A percentile compares a stretch with the other conserved stretches of the same genome.
Conservation (phyloP, 1,284 basidiomycete genomes). For the Apiotrichum laibachii region DNA sequence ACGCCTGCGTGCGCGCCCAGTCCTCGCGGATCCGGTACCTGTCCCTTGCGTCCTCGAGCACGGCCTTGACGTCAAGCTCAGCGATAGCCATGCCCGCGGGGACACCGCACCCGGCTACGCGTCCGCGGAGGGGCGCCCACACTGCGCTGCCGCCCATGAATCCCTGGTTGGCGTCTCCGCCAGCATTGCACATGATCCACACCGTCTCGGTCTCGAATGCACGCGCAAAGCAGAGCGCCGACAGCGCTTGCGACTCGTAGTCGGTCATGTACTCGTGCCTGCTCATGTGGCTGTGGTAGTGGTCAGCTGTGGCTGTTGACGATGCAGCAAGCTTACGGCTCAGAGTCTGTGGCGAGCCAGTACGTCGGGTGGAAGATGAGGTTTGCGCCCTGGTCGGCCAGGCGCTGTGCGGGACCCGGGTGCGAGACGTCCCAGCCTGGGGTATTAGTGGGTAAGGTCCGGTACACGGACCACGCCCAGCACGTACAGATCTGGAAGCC, state of each 20-base stretch:
- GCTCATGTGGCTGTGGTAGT: not conserved
- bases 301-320: not conserved
- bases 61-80: constrained; percentile 28
- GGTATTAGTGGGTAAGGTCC: too few species aligned
- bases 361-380: constrained; percentile 50
- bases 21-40: constrained; percentile 42
- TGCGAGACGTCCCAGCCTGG: constrained; percentile 51
- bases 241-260: constrained; percentile 39
- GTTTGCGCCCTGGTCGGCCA: constrained; percentile 43
- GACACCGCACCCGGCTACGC: constrained; percentile 19
- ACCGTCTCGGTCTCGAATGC: constrained; percentile 47
- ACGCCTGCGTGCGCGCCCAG: not conserved
- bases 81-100: constrained; percentile 10
- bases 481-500: constrained; percentile 47
- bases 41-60: constrained; percentile 34
- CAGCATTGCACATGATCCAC: constrained; percentile 47
- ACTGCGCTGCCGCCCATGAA: constrained; percentile 43
- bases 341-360: constrained; percentile 47
- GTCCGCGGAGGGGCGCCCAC: constrained; percentile 41
- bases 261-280: constrained; percentile 22
- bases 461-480: too few species aligned
- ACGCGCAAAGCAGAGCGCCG: constrained; percentile 35
- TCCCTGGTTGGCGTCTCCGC: constrained; percentile 31
- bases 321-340: constrained; percentile 38
- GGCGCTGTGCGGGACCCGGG: constrained; percentile 34